Evolutionary conservation across 139 green algal genomes (phyloP).

Genomic region (Chlorella sp.): DNA sequence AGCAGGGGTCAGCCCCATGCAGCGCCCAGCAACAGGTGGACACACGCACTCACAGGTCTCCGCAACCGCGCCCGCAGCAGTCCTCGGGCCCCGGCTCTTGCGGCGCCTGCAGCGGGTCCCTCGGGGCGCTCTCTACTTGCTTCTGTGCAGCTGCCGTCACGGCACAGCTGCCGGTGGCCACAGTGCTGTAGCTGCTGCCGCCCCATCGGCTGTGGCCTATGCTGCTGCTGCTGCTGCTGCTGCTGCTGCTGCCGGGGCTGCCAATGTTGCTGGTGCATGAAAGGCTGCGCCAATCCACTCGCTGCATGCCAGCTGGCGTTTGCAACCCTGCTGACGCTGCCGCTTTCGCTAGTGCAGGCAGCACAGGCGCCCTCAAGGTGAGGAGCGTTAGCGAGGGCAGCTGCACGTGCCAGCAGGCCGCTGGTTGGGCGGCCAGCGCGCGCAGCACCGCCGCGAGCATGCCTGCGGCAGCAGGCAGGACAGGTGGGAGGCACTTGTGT

Average conservation of each 20-base stretch:
- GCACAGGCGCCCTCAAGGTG: background rate
- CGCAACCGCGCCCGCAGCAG: slow-evolving; percentile 48
- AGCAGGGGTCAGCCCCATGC: too few relatives aligned
- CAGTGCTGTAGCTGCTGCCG: background rate
- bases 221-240: background rate
- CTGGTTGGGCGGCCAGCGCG: background rate
- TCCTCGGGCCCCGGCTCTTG: slow-evolving; percentile 13
- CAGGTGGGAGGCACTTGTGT: too few relatives aligned
- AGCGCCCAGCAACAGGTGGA: too few relatives aligned
- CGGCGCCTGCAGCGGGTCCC: slow-evolving; percentile 1
- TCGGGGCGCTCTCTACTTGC: too few relatives aligned
- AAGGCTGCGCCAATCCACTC: background rate
- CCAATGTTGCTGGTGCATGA: background rate
- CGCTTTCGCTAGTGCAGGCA: background rate
- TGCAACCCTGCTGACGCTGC: background rate
- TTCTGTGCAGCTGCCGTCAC: too few relatives aligned
- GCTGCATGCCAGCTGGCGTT: background rate
- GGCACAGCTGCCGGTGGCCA: too few relatives aligned
- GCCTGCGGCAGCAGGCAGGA: background rate
- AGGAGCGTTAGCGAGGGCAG: background rate
- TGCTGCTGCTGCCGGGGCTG: background rate
- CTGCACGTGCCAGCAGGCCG: background rate
- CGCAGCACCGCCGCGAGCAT: slow-evolving; percentile 2
- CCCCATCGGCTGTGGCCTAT: background rate
- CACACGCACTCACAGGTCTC: background rate